Evolutionary conservation across 768 basidiomycete genomes (phyloP).

Genomic region (Termitomyces sp.): DNA sequence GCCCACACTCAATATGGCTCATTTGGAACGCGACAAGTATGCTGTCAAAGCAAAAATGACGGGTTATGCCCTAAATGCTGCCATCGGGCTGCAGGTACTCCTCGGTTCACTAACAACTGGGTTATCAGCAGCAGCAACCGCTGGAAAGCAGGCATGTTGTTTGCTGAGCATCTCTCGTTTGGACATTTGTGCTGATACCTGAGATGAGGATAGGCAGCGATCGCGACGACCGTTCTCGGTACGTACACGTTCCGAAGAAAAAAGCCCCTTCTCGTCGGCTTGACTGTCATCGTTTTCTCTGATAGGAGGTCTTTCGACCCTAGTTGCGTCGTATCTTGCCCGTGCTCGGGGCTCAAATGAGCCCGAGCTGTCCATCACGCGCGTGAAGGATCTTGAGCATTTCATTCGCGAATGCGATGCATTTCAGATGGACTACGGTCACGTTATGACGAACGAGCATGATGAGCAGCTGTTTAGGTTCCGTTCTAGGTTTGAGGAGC

Average conservation of each 20-base stretch:
- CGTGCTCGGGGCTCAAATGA: constrained; percentile 68
- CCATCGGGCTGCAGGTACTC: constrained; percentile 60
- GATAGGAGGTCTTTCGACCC: constrained; percentile 56
- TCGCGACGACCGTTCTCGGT: constrained; percentile 35
- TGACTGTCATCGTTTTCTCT: not conserved
- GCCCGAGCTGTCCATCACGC: constrained; percentile 55
- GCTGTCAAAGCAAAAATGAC: constrained; percentile 38
- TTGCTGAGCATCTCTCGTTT: not conserved
- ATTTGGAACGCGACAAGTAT: constrained; percentile 40
- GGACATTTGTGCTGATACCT: not conserved
- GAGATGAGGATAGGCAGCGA: constrained; percentile 23
- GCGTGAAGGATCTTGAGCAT: constrained; percentile 58
- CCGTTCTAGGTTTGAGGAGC: constrained; percentile 39
- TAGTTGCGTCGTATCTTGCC: constrained; percentile 73
- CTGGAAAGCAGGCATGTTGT: constrained; percentile 35
- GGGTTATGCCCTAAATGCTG: constrained; percentile 35
- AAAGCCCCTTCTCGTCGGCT: not conserved
- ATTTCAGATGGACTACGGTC: constrained; percentile 56
- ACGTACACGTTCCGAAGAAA: constrained; percentile 3
- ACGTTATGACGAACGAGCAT: constrained; percentile 28
- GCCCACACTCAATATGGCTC: constrained; percentile 49
- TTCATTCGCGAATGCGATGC: constrained; percentile 61
- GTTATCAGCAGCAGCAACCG: constrained; percentile 41
- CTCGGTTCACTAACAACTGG: constrained; percentile 68
- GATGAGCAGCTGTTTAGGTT: constrained; percentile 32